phyloP scores from a whole-genome alignment of 2,329 filamentous ascomycete genomes.

The Colletotrichum costaricense region DNA sequence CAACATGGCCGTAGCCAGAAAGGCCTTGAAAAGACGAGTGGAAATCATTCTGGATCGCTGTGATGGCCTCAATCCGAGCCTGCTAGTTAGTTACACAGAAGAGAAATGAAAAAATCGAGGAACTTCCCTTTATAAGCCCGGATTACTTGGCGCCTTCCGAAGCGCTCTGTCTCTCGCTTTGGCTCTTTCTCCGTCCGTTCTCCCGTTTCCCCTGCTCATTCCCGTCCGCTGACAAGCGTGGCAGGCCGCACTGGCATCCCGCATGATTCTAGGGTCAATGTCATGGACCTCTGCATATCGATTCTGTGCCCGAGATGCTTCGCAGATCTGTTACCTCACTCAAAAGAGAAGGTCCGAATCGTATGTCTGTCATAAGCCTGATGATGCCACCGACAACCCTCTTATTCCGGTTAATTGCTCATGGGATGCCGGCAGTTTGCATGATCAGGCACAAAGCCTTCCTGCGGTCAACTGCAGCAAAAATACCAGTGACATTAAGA shows the following conservation, averaged over 20 bases:
- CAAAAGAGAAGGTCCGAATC: not conserved
- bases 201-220: not conserved
- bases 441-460: not conserved
- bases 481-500: not conserved
- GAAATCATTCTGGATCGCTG: not conserved
- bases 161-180: not conserved
- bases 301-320: not conserved
- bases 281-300: not conserved
- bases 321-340: not conserved
- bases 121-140: not conserved
- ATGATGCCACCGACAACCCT: not conserved
- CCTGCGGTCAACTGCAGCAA: not conserved
- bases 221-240: not conserved
- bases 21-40: not conserved
- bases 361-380: not conserved
- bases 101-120: not conserved
- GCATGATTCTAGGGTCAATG: constrained; percentile 43
- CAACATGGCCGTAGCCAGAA: not conserved
- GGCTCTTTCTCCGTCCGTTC: not conserved
- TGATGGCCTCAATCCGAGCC: too few relatives aligned
- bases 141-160: not conserved
- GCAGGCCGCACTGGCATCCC: constrained; percentile 50
- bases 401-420: not conserved
- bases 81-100: not conserved
- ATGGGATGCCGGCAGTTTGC: not conserved